Evolutionary conservation across 2,329 filamentous ascomycete species (phyloP), one percentile per base, ranked within the genome.

Genomic region (Alternaria atra): DNA sequence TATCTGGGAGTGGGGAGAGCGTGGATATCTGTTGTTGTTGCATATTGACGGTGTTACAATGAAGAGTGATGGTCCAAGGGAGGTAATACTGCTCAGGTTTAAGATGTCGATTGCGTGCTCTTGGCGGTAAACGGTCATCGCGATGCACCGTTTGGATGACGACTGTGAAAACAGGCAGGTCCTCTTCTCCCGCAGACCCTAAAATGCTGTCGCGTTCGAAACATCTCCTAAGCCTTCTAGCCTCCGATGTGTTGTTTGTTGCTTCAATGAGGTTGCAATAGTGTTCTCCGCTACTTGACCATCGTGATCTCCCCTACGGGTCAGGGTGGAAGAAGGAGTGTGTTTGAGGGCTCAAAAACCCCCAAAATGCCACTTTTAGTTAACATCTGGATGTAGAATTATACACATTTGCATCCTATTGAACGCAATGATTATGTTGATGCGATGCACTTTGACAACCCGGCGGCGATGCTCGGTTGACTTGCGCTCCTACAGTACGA

Each of bases 1-100:
- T 27, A 5, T 60, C 57, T 17, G 57, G 57, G 9, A 44, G 6
- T n/a, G 57, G 52, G 1, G 44, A 56, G 12, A 32, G 44, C 2
- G 17, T 32, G 1, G 23, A 20, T 37, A 17, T 54, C 6, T 39
- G 30, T 9, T 39, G 30, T 3, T 56, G 44, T 25, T 60, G 44
- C 57, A 60, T 60, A 13, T 20, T 56, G 27, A 32, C 20, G 10
- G 30, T 29, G 20, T 43, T 13, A n/a, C 15, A 5, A 29, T 34
- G 12, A 13, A 44, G 27, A 13, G 4, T 12, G 5, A 13, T 13
- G 39, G 8, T 43, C 5, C 6, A 17, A 9, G 5, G 8, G 12
- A 43, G 20, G 29, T 34, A 43, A 37, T 25, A n/a, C 10, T 17
- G 13, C 25, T 6, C 15, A 53, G 13, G 29, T 6, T 4, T 5